Evolutionary conservation across 2,329 filamentous ascomycete genomes (phyloP).

Genomic region (Capronia epimyces): DNA sequence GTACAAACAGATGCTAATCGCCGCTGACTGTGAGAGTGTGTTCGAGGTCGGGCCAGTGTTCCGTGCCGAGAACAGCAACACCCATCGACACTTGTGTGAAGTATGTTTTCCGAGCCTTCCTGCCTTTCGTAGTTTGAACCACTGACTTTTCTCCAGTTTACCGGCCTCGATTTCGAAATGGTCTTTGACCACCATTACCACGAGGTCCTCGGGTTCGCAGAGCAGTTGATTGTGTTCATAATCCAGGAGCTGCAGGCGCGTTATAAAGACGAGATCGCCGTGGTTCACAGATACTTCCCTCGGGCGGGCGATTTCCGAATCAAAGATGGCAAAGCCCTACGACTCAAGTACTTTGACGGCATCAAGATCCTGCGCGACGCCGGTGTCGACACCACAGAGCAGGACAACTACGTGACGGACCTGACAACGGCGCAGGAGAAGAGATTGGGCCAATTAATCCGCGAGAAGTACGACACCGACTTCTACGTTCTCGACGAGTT

Average conservation of each 20-base stretch:
- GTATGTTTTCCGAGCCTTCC: slow-evolving; percentile 31
- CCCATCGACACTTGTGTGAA: slow-evolving; percentile 61
- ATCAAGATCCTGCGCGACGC: slow-evolving; percentile 45
- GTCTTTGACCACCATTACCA: slow-evolving; percentile 48
- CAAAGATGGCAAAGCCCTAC: slow-evolving; percentile 46
- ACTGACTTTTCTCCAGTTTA: slow-evolving; percentile 38
- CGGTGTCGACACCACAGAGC: slow-evolving; percentile 47
- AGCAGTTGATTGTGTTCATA: slow-evolving; percentile 47
- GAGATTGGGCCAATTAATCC: slow-evolving; percentile 79
- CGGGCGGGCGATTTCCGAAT: slow-evolving; percentile 48
- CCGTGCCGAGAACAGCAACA: slow-evolving; percentile 64
- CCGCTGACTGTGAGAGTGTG: slow-evolving; percentile 57
- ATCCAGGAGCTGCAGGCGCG: slow-evolving; percentile 42
- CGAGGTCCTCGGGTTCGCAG: slow-evolving; percentile 47
- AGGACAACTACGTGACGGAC: slow-evolving; percentile 46
- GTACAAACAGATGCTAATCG: slow-evolving; percentile 65
- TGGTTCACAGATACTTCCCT: slow-evolving; percentile 46
- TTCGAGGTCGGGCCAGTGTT: slow-evolving; percentile 63
- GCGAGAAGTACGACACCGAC: slow-evolving; percentile 85
- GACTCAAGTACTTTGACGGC: slow-evolving; percentile 48
- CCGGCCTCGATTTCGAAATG: slow-evolving; percentile 50
- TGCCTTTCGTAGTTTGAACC: no score
- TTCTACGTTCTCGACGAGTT: slow-evolving; percentile 98
- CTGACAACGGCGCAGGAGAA: slow-evolving; percentile 47
- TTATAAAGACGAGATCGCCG: slow-evolving; percentile 43